phyloP scores from a whole-genome alignment of 108 stramenopile species.

The Nitzschia palea region DNA sequence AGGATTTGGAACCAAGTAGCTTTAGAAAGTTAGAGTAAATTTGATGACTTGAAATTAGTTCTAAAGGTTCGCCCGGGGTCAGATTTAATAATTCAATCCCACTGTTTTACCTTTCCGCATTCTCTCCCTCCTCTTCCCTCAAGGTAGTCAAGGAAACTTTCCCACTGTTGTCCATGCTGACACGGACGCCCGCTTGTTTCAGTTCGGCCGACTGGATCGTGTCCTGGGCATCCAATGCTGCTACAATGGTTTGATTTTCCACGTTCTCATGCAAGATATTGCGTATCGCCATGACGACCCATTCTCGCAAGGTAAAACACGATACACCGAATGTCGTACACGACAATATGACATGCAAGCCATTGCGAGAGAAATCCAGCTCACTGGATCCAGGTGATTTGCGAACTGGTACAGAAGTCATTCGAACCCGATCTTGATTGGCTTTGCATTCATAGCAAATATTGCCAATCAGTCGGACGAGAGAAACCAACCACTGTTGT shows the following conservation, averaged over 20 bases:
- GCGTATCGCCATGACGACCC: constrained; percentile 84
- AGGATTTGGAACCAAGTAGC: constrained; percentile 59
- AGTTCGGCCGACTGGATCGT: constrained; percentile 66
- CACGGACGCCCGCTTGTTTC: constrained; percentile 58
- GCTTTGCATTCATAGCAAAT: constrained; percentile 60
- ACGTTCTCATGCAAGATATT: constrained; percentile 72
- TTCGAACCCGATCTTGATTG: constrained; percentile 74
- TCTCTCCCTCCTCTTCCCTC: constrained; percentile 6
- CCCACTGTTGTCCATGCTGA: constrained; percentile 64
- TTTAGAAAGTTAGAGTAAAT: too few relatives aligned
- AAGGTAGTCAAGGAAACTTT: constrained; percentile 50
- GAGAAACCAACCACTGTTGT: constrained; percentile 48
- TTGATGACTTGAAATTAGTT: too few relatives aligned
- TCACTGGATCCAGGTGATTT: background rate
- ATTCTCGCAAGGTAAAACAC: constrained; percentile 85
- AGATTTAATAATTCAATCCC: too few relatives aligned
- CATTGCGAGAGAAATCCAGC: constrained; percentile 38
- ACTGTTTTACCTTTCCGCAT: background rate
- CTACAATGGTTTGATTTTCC: constrained; percentile 62
- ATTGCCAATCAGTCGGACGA: constrained; percentile 77
- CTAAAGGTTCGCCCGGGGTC: too few relatives aligned
- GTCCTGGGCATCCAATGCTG: constrained; percentile 68
- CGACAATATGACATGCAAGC: constrained; percentile 75
- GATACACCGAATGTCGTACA: constrained; percentile 70
- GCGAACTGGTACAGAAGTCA: constrained; percentile 42